Conservation (phyloP, 768 basidiomycete genomes). For the Coprinopsis strossmayeri region DNA sequence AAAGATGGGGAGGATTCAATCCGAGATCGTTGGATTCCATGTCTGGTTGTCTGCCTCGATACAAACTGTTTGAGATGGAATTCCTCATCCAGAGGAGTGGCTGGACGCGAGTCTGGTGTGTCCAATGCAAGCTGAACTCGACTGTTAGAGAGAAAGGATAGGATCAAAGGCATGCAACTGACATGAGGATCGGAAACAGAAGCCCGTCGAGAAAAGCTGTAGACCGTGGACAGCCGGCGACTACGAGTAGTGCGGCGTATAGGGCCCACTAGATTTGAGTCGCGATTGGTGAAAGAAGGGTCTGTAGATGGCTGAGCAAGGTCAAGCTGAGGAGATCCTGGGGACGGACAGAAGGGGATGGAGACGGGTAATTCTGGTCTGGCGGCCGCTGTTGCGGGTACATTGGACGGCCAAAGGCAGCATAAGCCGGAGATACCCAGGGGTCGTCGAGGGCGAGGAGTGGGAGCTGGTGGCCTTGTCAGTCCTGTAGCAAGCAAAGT, state of each 20-base stretch:
- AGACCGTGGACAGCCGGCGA: background rate
- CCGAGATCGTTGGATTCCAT: too few species aligned
- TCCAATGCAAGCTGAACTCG: conserved; percentile 1
- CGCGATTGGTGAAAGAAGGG: background rate
- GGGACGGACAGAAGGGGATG: conserved; percentile 32
- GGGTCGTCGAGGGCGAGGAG: conserved; percentile 1
- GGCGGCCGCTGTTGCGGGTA: conserved; percentile 5
- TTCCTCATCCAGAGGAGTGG: background rate
- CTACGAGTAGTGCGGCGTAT: too few species aligned
- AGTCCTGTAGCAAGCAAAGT: conserved; percentile 8
- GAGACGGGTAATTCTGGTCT: conserved; percentile 27
- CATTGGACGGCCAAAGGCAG: conserved; percentile 11
- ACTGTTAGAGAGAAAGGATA: background rate
- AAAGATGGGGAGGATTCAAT: conserved; percentile 43
- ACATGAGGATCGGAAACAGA: background rate
- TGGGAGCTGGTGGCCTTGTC: conserved; percentile 6
- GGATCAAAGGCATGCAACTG: background rate
- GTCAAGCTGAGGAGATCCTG: conserved; percentile 20
- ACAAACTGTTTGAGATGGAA: background rate
- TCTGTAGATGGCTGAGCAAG: background rate
- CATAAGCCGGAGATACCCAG: conserved; percentile 14
- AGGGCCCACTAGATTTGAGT: conserved; percentile 1
- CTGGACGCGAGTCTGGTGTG: background rate
- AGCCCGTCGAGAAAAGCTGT: background rate
- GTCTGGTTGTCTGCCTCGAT: background rate